Evolutionary conservation across 2,329 filamentous ascomycete species (phyloP).

Genomic region (Colletotrichum sp.): DNA sequence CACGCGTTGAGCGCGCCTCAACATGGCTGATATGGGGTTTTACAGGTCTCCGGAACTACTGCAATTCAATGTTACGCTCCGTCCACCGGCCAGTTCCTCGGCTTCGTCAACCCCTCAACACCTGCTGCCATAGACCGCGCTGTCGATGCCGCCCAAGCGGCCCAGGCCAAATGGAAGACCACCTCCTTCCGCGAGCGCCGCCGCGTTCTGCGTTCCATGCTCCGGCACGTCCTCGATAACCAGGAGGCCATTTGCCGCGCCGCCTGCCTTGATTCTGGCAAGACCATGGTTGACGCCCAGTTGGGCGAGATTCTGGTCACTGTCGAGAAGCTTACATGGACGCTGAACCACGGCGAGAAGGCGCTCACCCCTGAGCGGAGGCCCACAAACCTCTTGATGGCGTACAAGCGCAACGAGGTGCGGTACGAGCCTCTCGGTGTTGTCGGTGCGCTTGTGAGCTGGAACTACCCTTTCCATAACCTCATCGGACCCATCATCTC

Average conservation of each 20-base stretch:
- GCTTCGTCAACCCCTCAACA: constrained; percentile 78
- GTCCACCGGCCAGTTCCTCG: constrained; percentile 85
- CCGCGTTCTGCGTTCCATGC: constrained; percentile 79
- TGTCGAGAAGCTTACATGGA: constrained; percentile 93
- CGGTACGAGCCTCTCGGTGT: constrained; percentile 92
- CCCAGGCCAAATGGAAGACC: constrained; percentile 77
- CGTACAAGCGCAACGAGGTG: constrained; percentile 92
- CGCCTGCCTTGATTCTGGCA: constrained; percentile 91
- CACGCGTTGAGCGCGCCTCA: not conserved
- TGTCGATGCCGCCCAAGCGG: constrained; percentile 73
- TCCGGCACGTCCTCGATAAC: constrained; percentile 85
- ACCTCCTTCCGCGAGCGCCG: constrained; percentile 81
- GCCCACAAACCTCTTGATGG: constrained; percentile 91
- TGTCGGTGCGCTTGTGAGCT: constrained; percentile 89
- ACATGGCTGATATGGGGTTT: not conserved
- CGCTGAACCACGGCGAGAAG: constrained; percentile 85
- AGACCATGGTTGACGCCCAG: constrained; percentile 93
- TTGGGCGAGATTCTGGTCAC: constrained; percentile 96
- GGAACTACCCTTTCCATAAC: constrained; percentile 99
- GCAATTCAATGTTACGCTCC: constrained; percentile 87
- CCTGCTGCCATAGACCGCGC: constrained; percentile 78
- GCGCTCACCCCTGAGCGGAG: constrained; percentile 74
- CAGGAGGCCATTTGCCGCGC: constrained; percentile 85
- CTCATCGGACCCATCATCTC: constrained; percentile 90
- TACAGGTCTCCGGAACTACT: constrained; percentile 62